phyloP scores from a whole-genome alignment of 371 early-diverging fungal genomes.

The Apophysomyces trapeziformis region DNA sequence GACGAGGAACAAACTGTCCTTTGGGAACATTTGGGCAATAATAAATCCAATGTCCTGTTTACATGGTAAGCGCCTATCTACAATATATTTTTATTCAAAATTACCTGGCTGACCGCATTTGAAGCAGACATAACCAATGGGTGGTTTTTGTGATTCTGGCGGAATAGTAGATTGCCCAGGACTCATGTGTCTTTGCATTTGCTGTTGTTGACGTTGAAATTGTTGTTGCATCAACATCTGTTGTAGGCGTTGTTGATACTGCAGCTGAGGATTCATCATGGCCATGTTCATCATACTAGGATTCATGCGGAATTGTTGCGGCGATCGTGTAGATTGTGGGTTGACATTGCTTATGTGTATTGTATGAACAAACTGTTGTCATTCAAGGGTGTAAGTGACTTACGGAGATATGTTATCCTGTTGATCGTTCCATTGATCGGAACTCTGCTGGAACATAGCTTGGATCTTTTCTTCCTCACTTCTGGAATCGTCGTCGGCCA shows the following conservation, averaged over 20 bases:
- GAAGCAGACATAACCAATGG: conserved; percentile 53
- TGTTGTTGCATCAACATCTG: conserved; percentile 46
- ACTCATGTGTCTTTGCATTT: conserved; percentile 36
- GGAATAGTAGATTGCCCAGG: conserved; percentile 40
- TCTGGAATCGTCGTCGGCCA: conserved; percentile 35
- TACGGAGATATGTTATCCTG: conserved; percentile 30
- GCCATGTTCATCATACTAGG: conserved; percentile 36
- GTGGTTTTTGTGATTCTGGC: conserved; percentile 52
- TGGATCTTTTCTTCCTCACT: conserved; percentile 41
- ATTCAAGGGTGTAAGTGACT: background rate
- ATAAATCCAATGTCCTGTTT: conserved; percentile 56
- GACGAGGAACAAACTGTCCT: conserved; percentile 48
- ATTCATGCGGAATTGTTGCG: conserved; percentile 35
- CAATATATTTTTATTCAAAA: too few species aligned
- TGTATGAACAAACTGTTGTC: background rate
- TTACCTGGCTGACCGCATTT: conserved; percentile 56
- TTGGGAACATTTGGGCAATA: conserved; percentile 59
- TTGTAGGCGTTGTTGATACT: conserved; percentile 43
- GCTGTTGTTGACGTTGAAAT: conserved; percentile 41
- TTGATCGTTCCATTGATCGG: conserved; percentile 33
- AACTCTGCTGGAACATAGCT: conserved; percentile 33
- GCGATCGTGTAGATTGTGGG: conserved; percentile 22
- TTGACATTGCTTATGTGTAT: conserved; percentile 11
- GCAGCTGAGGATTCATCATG: conserved; percentile 46
- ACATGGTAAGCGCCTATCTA: too few species aligned